phyloP scores from a whole-genome alignment of 768 basidiomycete genomes.

The Lactarius akahatsu region DNA sequence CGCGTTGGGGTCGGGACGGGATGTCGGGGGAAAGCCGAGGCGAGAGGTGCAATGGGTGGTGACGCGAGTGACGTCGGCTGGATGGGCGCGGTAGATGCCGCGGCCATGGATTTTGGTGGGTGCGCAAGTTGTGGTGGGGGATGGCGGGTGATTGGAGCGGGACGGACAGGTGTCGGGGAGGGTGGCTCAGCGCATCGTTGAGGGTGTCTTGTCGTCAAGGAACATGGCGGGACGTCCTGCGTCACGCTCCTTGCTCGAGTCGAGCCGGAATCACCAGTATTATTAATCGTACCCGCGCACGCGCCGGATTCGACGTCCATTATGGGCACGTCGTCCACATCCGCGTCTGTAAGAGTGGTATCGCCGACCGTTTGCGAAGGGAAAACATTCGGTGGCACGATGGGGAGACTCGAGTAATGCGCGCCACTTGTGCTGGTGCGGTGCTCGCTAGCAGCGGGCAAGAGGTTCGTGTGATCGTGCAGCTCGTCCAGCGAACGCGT shows the following conservation, averaged over 20 bases:
- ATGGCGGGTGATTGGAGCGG: background rate
- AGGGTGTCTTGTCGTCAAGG: background rate
- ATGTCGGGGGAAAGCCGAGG: background rate
- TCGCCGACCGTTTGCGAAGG: background rate
- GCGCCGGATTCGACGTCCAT: background rate
- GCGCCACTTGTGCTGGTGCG: background rate
- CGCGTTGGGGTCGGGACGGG: background rate
- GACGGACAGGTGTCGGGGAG: conserved; percentile 13
- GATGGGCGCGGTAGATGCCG: too few relatives aligned
- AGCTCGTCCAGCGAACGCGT: conserved; percentile 15
- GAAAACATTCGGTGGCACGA: conserved; percentile 5
- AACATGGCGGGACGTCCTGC: background rate
- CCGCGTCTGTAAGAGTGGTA: background rate
- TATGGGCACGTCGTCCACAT: background rate
- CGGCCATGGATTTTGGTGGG: background rate
- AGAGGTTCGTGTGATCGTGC: conserved; percentile 4
- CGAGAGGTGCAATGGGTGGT: background rate
- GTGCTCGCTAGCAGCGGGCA: background rate
- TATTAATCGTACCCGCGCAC: background rate
- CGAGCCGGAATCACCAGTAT: background rate
- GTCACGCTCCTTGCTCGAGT: background rate
- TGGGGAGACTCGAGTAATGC: conserved; percentile 18
- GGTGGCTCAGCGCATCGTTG: conserved; percentile 1
- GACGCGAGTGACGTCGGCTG: background rate
- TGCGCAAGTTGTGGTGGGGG: background rate